Evolutionary conservation across 768 basidiomycete species (phyloP), one percentile per base, ranked within the genome.

Genomic region (Boletus pseudo-olivaceus): DNA sequence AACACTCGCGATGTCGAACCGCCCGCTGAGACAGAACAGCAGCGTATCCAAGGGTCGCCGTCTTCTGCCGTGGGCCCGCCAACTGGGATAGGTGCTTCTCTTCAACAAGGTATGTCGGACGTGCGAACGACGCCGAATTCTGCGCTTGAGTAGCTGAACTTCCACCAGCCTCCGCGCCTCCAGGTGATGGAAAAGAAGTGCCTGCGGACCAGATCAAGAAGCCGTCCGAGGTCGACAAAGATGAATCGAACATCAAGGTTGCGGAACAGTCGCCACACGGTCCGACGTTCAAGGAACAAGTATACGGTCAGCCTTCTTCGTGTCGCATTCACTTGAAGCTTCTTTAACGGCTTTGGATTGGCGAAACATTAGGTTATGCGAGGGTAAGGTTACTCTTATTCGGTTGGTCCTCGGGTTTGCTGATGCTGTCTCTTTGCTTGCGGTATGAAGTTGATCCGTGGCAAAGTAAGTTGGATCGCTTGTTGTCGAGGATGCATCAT

Each of bases 211-310:
- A 64, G 54, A 67, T 63, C 38, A 62, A 61, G 53, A 56, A 56
- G 43, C 55, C 66, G 10, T 62, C 65, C 32, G 69, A 68, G 32
- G 67, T 65, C 23, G 46, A 62, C 41, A 50, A 51, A 51, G 56
- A 67, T 44, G 71, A 69, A 14, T 62, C 60, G 20, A 65, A 58
- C 20, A 33, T 59, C 49, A 65, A 66, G 20, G 61, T 68, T 20
- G 65, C 64, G 30, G 69, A 62, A 15, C 45, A 62, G 38, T 53
- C 63, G 12, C 60, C 54, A 47, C 67, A 51, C 35, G 60, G 52
- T 32, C 74, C 78, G 30, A 74, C 82, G 14, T 85, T 84, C 72
- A 84, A 82, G 64, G 82, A 85, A 43, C 76, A 73, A 53, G 79
- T 83, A 8, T 76, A 83, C 43, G 83, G 83, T 82, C 55, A 26